phyloP scores from a whole-genome alignment of 768 basidiomycete species.

The Coprinopsis cinerea region DNA sequence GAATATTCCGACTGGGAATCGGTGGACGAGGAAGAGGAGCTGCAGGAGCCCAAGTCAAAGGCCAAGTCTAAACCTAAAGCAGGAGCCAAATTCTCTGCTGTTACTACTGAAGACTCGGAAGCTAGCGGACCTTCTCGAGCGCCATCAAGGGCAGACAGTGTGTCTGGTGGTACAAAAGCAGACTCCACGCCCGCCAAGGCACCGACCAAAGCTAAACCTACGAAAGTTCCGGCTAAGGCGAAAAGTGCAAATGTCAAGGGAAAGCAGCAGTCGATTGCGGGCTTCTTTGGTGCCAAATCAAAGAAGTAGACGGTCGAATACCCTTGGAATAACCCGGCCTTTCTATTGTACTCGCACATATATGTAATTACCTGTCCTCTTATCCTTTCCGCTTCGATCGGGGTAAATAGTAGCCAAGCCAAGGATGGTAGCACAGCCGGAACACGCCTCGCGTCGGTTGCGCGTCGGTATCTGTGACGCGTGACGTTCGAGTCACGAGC shows the following conservation, averaged over 20 bases:
- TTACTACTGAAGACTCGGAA: no score
- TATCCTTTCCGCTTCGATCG: no score
- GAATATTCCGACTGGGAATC: constrained; percentile 83
- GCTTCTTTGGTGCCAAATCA: constrained; percentile 3
- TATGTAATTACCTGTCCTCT: no score
- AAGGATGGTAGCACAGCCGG: no score
- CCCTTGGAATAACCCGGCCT: no score
- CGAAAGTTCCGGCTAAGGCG: not conserved
- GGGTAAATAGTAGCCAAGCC: no score
- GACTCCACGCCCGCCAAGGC: not conserved
- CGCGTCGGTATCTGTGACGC: no score
- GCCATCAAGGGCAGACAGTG: not conserved
- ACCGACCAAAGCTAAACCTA: constrained; percentile 3
- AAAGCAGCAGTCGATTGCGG: not conserved
- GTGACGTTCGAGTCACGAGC: no score
- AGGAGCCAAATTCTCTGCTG: not conserved
- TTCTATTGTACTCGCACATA: no score
- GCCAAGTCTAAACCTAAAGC: constrained; percentile 14
- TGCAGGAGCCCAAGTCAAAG: constrained; percentile 19
- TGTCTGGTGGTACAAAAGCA: not conserved
- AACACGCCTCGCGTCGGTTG: no score
- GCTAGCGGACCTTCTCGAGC: not conserved
- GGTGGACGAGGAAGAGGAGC: constrained; percentile 57
- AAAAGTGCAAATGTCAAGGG: constrained; percentile 2
- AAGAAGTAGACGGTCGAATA: no score